Evolutionary conservation across 495 filamentous ascomycete species (phyloP).

Genomic region (Corynascus novoguineensis): DNA sequence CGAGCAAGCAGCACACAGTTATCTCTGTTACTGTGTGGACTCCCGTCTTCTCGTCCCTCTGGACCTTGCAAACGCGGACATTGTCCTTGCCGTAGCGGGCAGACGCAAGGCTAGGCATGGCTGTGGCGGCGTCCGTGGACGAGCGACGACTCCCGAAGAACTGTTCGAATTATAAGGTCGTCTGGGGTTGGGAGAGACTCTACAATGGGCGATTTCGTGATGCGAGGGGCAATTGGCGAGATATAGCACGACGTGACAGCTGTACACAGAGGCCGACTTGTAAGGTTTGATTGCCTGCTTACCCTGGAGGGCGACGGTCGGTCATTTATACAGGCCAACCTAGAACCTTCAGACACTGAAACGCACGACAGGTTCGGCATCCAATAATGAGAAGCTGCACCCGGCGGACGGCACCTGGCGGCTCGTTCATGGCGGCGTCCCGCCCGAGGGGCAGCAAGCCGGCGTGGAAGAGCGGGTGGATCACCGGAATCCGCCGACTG

Average conservation of each 20-base stretch:
- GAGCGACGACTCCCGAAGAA: background rate
- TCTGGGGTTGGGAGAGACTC: no score
- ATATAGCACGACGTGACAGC: no score
- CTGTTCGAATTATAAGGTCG: no score
- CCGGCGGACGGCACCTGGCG: conserved; percentile 26
- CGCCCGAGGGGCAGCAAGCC: conserved; percentile 15
- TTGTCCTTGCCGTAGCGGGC: conserved; percentile 96
- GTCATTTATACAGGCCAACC: conserved; percentile 1
- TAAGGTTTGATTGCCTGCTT: no score
- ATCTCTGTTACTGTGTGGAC: conserved; percentile 86
- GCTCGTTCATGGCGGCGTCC: conserved; percentile 17
- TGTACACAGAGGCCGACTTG: no score
- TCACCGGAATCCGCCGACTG: conserved; percentile 34
- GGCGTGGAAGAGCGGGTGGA: conserved; percentile 13
- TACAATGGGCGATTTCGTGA: no score
- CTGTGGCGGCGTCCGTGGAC: conserved; percentile 11
- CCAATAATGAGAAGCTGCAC: background rate
- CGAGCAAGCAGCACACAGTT: conserved; percentile 84
- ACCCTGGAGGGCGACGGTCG: background rate
- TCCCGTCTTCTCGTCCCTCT: conserved; percentile 66
- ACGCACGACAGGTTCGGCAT: background rate
- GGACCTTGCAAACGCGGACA: conserved; percentile 92
- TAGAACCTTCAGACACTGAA: background rate
- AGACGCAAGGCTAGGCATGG: conserved; percentile 58
- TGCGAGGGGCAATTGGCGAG: no score